phyloP scores from a whole-genome alignment of 2,329 filamentous ascomycete genomes.

The Aspergillus tubingensis region DNA sequence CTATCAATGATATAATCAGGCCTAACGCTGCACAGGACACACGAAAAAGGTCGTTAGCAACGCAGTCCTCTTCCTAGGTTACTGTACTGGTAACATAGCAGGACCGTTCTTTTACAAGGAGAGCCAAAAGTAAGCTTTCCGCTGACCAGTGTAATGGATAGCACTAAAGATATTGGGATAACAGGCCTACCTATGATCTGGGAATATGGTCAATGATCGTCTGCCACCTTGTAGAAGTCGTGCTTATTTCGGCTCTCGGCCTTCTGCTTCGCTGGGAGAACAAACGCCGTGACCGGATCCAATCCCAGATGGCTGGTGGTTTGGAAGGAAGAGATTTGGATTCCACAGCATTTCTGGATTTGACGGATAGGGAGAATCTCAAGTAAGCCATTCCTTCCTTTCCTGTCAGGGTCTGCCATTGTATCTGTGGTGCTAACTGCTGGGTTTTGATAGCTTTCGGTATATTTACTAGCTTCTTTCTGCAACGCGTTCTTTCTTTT shows the following conservation, averaged over 20 bases:
- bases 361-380: conserved; percentile 57
- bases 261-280: conserved; percentile 54
- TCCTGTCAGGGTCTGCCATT: not conserved
- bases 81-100: conserved; percentile 62
- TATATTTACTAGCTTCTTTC: conserved; percentile 21
- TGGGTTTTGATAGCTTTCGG: conserved; percentile 15
- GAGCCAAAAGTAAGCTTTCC: conserved; percentile 46
- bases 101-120: conserved; percentile 65
- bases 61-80: conserved; percentile 61
- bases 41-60: conserved; percentile 68
- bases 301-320: conserved; percentile 49
- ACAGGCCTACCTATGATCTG: conserved; percentile 49
- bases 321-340: conserved; percentile 51
- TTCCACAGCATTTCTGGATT: conserved; percentile 55
- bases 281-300: conserved; percentile 50
- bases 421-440: not conserved
- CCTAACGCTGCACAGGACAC: conserved; percentile 48
- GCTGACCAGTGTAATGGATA: not conserved
- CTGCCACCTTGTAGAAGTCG: conserved; percentile 55
- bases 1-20: not conserved
- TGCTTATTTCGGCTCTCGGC: conserved; percentile 49
- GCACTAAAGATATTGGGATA: not conserved
- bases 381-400: conserved; percentile 37
- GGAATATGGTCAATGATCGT: conserved; percentile 62
- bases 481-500: no score